phyloP scores from a whole-genome alignment of 768 basidiomycete genomes.

The Suillus bovinus region DNA sequence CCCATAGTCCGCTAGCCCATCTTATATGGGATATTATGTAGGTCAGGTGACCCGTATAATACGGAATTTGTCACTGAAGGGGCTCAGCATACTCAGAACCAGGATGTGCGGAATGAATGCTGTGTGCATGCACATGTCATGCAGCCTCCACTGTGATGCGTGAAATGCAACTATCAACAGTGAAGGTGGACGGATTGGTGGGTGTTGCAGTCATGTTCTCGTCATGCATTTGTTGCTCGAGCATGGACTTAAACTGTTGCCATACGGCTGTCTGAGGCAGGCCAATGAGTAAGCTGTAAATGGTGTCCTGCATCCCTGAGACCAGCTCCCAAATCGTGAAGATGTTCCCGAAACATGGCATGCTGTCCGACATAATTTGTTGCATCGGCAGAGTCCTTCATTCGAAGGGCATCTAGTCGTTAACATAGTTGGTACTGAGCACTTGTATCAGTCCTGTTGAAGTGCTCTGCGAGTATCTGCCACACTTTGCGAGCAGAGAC shows the following conservation, averaged over 20 bases:
- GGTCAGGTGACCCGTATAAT: no score
- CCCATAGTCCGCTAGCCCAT: no score
- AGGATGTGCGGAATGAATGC: not conserved
- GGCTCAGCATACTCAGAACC: not conserved
- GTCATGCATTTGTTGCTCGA: not conserved
- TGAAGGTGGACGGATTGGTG: not conserved
- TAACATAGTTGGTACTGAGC: not conserved
- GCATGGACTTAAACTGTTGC: not conserved
- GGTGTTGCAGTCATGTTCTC: not conserved
- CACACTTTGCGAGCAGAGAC: not conserved
- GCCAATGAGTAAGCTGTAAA: not conserved
- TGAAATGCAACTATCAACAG: not conserved
- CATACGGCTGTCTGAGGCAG: not conserved
- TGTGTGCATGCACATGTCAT: not conserved
- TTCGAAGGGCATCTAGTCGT: not conserved
- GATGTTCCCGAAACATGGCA: accelerated
- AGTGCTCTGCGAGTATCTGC: not conserved
- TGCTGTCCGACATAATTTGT: not conserved
- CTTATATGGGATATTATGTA: no score
- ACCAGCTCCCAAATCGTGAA: not conserved
- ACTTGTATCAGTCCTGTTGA: not conserved
- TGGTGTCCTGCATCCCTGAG: not conserved
- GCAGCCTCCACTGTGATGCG: not conserved
- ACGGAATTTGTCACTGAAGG: no score
- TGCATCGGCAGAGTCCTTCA: not conserved